Evolutionary conservation across 805 yeast species (phyloP).

Genomic region (Hanseniaspora osmophila): DNA sequence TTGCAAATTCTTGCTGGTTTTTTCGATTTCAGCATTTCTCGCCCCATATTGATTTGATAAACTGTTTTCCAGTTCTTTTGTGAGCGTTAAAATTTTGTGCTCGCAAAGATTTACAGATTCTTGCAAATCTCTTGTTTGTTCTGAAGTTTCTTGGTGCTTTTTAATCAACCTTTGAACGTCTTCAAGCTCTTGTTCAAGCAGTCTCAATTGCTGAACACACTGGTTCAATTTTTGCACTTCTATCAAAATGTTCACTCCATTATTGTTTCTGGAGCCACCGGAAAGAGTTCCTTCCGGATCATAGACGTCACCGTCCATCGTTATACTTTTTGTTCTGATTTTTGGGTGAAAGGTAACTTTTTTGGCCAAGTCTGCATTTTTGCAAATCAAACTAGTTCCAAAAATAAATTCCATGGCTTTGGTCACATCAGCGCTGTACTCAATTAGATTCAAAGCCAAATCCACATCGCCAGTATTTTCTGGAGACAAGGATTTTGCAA

Average conservation of each 20-base stretch:
- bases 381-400: slow-evolving; percentile 79
- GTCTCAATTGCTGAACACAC: slow-evolving; percentile 26
- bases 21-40: slow-evolving; percentile 31
- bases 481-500: slow-evolving; percentile 42
- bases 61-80: slow-evolving; percentile 40
- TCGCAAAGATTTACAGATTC: slow-evolving; percentile 40
- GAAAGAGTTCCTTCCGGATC: slow-evolving; percentile 94
- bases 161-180: slow-evolving; percentile 28
- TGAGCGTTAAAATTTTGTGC: slow-evolving; percentile 45
- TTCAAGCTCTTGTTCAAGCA: slow-evolving; percentile 30
- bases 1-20: slow-evolving; percentile 32
- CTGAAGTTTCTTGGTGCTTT: slow-evolving; percentile 29
- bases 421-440: slow-evolving; percentile 52
- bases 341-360: slow-evolving; percentile 75
- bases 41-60: slow-evolving; percentile 42
- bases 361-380: slow-evolving; percentile 79
- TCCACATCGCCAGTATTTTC: slow-evolving; percentile 48
- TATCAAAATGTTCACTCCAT: slow-evolving; percentile 41
- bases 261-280: slow-evolving; percentile 70
- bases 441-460: slow-evolving; percentile 70
- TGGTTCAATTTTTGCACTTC: slow-evolving; percentile 53
- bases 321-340: slow-evolving; percentile 68
- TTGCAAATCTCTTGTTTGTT: slow-evolving; percentile 40
- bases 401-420: slow-evolving; percentile 86
- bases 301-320: slow-evolving; percentile 84